These are phyloP conservation scores for Jackrogersella minutella DNA, from an alignment of 495 filamentous ascomycete species.

Conservation along the genomic window DNA sequence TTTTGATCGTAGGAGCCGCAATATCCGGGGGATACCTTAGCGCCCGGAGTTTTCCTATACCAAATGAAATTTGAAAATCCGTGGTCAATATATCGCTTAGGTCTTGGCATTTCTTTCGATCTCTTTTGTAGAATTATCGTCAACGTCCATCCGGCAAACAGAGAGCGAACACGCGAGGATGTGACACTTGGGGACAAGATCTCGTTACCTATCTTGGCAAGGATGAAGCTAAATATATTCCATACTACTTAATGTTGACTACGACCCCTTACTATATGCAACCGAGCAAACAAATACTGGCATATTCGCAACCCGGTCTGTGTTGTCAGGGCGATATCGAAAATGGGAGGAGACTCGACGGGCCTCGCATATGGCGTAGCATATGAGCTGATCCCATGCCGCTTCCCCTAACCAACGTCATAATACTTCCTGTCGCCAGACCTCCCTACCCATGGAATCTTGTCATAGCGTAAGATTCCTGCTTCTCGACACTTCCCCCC, in stretches of 20 bases:
- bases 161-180: background rate
- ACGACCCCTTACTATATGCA: background rate
- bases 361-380: background rate
- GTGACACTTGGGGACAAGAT: slow-evolving; percentile 12
- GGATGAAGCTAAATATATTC: background rate
- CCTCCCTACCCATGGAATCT: no score
- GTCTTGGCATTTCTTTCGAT: background rate
- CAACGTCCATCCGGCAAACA: background rate
- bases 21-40: background rate
- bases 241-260: background rate
- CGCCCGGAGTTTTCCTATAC: background rate
- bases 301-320: background rate
- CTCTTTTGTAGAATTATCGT: background rate
- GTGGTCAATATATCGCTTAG: background rate
- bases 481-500: background rate
- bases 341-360: background rate
- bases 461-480: no score
- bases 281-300: background rate
- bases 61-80: background rate
- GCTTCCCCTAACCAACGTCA: slow-evolving; percentile 30
- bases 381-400: slow-evolving; percentile 21
- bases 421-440: slow-evolving; percentile 11
- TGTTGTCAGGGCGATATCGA: background rate
- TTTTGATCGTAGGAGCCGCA: slow-evolving; percentile 8
- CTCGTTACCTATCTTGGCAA: background rate